Evolutionary conservation across 1,139 yeast species (phyloP).

Genomic region (Yamadazyma jaroonii): DNA sequence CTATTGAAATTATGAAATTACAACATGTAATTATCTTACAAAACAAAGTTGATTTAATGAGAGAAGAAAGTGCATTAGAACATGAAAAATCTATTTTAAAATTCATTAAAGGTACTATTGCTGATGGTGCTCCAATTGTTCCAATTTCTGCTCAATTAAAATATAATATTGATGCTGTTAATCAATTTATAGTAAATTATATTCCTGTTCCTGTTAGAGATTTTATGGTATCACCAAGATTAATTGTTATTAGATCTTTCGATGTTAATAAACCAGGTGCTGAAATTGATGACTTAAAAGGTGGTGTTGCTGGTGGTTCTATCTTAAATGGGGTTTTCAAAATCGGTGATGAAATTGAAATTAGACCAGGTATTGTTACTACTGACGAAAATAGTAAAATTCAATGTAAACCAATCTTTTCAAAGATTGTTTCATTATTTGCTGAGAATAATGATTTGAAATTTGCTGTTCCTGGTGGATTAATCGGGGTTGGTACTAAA

Average conservation of each 20-base stretch:
- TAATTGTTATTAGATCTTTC: constrained; percentile 96
- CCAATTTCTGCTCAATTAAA: constrained; percentile 99
- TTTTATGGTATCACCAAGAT: constrained; percentile 87
- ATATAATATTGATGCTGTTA: constrained; percentile 97
- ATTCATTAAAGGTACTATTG: constrained; percentile 96
- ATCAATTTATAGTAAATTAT: constrained; percentile 90
- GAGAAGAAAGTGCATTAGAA: constrained; percentile 93
- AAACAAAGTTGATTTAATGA: constrained; percentile 97
- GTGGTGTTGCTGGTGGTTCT: constrained; percentile 99
- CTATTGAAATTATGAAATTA: constrained; percentile 98
- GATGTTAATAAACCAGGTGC: constrained; percentile 99
- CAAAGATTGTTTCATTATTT: constrained; percentile 88
- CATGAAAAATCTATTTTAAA: constrained; percentile 90
- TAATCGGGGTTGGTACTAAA: constrained; percentile 98
- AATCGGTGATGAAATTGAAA: constrained; percentile 97
- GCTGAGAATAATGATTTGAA: constrained; percentile 98
- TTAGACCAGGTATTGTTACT: constrained; percentile 97
- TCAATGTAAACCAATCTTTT: constrained; percentile 93
- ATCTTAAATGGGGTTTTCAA: constrained; percentile 95
- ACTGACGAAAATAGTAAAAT: constrained; percentile 91
- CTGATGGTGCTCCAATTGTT: constrained; percentile 98
- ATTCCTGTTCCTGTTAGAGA: constrained; percentile 98
- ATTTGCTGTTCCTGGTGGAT: constrained; percentile 99
- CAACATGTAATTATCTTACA: constrained; percentile 95
- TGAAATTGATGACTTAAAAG: constrained; percentile 93